phyloP scores from a whole-genome alignment of 2,329 filamentous ascomycete species.

The Microthyrium microscopicum region DNA sequence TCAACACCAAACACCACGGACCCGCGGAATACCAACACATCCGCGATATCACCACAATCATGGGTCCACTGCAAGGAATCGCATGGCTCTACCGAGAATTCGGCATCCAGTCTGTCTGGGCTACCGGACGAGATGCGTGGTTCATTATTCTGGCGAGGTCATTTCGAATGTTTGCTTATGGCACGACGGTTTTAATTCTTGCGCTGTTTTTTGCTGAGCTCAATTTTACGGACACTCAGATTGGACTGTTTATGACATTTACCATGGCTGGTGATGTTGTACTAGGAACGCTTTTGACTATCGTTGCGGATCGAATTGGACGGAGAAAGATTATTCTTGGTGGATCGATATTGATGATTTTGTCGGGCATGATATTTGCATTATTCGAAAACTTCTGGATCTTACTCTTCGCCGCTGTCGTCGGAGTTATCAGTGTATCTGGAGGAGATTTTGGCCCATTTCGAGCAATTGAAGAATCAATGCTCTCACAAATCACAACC shows the following conservation, averaged over 20 bases:
- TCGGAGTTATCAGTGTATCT: constrained; percentile 23
- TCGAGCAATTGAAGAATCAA: constrained; percentile 23
- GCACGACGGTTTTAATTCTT: constrained; percentile 19
- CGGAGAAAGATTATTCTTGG: constrained; percentile 18
- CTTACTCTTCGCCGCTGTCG: constrained; percentile 19
- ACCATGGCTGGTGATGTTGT: constrained; percentile 23
- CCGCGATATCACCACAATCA: too few species aligned
- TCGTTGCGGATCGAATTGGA: constrained; percentile 21
- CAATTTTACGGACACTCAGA: constrained; percentile 19
- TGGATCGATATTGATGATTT: constrained; percentile 19
- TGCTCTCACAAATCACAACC: constrained; percentile 20
- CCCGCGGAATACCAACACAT: too few species aligned
- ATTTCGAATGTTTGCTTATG: constrained; percentile 21
- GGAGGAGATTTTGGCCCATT: constrained; percentile 26
- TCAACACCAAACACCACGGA: too few species aligned
- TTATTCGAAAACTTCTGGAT: constrained; percentile 16
- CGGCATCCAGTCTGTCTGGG: constrained; percentile 6
- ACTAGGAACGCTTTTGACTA: constrained; percentile 20
- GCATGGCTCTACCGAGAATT: constrained; percentile 10
- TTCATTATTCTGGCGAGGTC: constrained; percentile 20
- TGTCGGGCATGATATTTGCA: constrained; percentile 20
- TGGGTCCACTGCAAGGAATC: too few species aligned
- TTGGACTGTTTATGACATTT: constrained; percentile 25
- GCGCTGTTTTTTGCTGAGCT: constrained; percentile 20
- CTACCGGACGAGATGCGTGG: constrained; percentile 7